Conservation (phyloP, 768 basidiomycete species). For the Pholiota conissans region DNA sequence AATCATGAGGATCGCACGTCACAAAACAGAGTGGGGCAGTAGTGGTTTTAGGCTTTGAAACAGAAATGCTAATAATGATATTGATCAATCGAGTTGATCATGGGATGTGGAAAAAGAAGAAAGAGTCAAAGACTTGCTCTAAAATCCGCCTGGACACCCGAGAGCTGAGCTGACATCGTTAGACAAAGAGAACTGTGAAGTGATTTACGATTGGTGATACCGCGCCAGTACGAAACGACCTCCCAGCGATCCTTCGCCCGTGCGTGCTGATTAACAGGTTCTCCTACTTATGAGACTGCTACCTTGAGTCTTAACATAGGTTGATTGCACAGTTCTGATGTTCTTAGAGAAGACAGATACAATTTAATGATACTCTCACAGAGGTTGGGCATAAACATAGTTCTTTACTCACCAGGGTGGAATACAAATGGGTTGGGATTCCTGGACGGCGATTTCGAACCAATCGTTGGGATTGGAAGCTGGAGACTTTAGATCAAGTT, state of each 20-base stretch:
- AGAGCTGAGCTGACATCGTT: not conserved
- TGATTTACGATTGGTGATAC: not conserved
- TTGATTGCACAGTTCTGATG: conserved; percentile 7
- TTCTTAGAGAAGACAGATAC: conserved; percentile 9
- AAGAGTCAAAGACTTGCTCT: too few relatives aligned
- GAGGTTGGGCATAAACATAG: not conserved
- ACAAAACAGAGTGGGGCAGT: not conserved
- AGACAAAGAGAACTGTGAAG: not conserved
- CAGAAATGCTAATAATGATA: not conserved
- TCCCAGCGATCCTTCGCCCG: not conserved
- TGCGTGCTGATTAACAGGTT: not conserved
- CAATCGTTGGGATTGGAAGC: not conserved
- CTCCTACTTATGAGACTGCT: not conserved
- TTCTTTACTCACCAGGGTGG: conserved; percentile 3
- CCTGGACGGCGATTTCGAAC: not conserved
- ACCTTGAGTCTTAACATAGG: conserved; percentile 7
- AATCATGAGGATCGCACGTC: not conserved
- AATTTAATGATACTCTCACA: conserved; percentile 1
- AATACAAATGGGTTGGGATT: not conserved
- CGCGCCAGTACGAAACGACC: not conserved
- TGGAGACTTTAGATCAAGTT: not conserved
- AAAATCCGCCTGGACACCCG: too few relatives aligned
- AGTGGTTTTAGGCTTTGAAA: not conserved
- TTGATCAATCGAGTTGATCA: not conserved
- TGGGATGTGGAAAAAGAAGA: not conserved